These are phyloP conservation scores for Theobroma grandiflorum DNA, from an alignment of 441 rosid genomes.

Conservation along the genomic window DNA sequence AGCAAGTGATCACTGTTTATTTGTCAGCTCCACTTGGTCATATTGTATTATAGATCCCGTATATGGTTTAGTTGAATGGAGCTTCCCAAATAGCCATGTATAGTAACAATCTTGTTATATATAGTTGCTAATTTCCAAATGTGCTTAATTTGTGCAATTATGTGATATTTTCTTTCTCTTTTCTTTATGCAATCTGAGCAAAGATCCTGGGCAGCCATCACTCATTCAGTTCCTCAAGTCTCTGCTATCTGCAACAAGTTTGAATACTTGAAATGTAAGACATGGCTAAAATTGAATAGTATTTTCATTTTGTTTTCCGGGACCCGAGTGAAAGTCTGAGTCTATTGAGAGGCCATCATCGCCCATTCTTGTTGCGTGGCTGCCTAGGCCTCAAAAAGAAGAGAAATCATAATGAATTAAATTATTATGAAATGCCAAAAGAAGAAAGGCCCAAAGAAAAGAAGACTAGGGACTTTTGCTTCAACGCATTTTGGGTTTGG, in stretches of 20 bases:
- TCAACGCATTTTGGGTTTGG: background rate
- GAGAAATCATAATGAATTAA: background rate
- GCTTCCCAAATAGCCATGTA: background rate
- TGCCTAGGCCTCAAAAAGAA: background rate
- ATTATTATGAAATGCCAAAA: constrained; percentile 26
- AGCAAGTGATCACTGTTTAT: background rate
- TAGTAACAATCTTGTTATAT: background rate
- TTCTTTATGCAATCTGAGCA: background rate
- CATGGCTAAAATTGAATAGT: no score
- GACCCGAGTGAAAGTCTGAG: no score
- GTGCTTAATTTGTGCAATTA: background rate
- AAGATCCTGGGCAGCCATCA: no score
- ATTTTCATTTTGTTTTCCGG: no score
- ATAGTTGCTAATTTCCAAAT: background rate
- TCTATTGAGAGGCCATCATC: background rate
- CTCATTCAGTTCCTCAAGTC: no score
- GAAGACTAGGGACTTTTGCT: constrained; percentile 16
- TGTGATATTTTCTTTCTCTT: background rate
- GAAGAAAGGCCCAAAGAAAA: constrained; percentile 1
- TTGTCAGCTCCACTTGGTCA: background rate
- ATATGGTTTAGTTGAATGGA: background rate
- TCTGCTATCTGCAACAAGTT: no score
- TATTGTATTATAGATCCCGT: constrained; percentile 13
- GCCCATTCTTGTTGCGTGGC: background rate
- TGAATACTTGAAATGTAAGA: no score